Base-by-base conservation (phyloP, 345 rosid species). In the Leavenworthia alabamica region DNA sequence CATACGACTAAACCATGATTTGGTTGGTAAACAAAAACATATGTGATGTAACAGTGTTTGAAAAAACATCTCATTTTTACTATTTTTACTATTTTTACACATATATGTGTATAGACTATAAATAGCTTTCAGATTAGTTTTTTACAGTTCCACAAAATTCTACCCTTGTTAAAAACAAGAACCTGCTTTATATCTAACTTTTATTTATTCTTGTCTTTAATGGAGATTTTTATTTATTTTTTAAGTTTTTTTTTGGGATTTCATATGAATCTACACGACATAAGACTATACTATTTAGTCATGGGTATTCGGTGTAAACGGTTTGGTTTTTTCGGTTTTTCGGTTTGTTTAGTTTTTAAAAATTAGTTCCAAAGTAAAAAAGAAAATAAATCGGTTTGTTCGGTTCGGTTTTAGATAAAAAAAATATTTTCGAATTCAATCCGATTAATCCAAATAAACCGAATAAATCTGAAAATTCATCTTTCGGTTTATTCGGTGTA, bases 101-200 rank as follows among this genome's bases (percentile, higher is more conserved):
- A n/a, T n/a, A n/a, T n/a, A n/a, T n/a, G n/a, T 12, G 4, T 11
- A 33, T 11, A 33, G 33, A 60, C 70, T 70, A 63, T 14, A 70
- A 56, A 70, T 70, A 56, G 59, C 16, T 32, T 14, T 3, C 22
- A 36, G 7, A 37, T 27, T 46, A 31, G 58, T 62, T 62, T 55
- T 29, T 62, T n/a, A n/a, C 59, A 29, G 69, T 56, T 70, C 64
- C 69, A 54, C 10, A 56, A 29, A 7, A 55, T 62, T 56, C 58
- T 62, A 70, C 14, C 6, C 31, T n/a, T 20, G 39, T 49, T 48
- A 41, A 71, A 41, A 33, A 48, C 49, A 70, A 29, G 58, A 62
- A 62, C 37, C 50, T 37, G 51, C 10, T 48, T 40, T 55, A 56
- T 39, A 36, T 22, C 19, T 33, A 35, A 43, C 31, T 48, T 31